Base-by-base conservation (phyloP, 768 basidiomycete species). In the Mycena filopes region DNA sequence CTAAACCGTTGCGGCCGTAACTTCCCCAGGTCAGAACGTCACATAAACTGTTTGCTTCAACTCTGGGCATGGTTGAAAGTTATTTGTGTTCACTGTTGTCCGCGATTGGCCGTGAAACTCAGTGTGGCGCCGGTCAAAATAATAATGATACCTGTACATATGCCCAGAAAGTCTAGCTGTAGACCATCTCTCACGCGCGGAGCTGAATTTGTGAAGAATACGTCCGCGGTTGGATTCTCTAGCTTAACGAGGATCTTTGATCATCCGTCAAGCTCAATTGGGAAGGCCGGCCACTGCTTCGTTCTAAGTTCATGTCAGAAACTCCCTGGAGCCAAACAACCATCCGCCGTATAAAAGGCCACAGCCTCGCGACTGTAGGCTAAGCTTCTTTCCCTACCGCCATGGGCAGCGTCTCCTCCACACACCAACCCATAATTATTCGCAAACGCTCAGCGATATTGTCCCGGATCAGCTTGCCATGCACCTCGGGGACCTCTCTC, bases 381-480 rank as follows among this genome's bases (percentile, higher is more conserved):
- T 50, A 23, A 65, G 49, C 26, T 57, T 42, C 51, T 51, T 36
- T 40, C 51, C 45, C 21, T n/a, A 51, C 55, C 62, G 47, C 41
- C 60, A 80, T 79, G 77, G 78, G 79, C 23, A 74, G 72, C 69
- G 72, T 70, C 42, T 65, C 70, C 21, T 74, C 71, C 41, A 77
- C 79, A 29, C 68, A 70, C 61, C 51, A 68, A 23, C 33, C 57
- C 16, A 48, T 62, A 53, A 53, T 61, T 46, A 46, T 58, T 36
- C 54, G 48, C 6, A 66, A 79, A 68, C 79, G 77, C 69, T 81
- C 80, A 20, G 69, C 72, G 28, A 58, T 78, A 41, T 75, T 81
- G 43, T 76, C 84, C 55, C 81, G 77, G 16, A 56, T 84, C 62
- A 79, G 73, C 66, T 62, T 86, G 13, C 79, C 79, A 51, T 83